Base-by-base conservation (phyloP, 257 asterid species). In the Datura wrightii region DNA sequence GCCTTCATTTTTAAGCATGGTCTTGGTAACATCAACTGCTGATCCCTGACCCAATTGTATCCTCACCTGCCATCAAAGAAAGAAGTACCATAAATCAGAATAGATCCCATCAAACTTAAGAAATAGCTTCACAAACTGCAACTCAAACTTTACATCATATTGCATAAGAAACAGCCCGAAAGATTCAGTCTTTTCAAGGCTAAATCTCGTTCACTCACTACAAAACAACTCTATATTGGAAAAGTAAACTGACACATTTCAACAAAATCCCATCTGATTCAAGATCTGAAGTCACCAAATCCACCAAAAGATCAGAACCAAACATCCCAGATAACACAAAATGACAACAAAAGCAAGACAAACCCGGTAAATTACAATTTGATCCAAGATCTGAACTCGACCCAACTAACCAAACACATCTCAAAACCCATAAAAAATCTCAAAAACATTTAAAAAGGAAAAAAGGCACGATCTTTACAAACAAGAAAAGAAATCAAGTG, bases 11-110 rank as follows among this genome's bases (percentile, higher is more conserved):
- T 93, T 92, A 48, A 97, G 90, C 99, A 97, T 95, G 88, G 16
- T 92, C 85, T 74, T 90, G 10, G 99, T 87, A 80, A 97, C 95
- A 5, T 66, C 88, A n/a, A 16, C 92, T 3, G 97, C 99, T 83
- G 98, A 97, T 84, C 99, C 98, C 85, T 97, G 98, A 31, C 99
- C 98, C 93, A 97, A 87, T 84, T 97, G 99, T 81, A 97, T 97
- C 87, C 99, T 92, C 89, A 95, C 99, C 99, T 97, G 88, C 80
- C 79, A 89, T 78, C 31, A 67, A 83, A 80, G 6, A 69, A 84
- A 34, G 11, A 67, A 3, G 37, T 37, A 41, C 37, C 83, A 85
- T 59, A 76, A 71, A 85, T 79, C 70, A 85, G 72, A 67, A 83
- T 36, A 67, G 79, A 56, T 58, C 19, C 87, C 86, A 83, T 71